These are phyloP conservation scores for Botrytis byssoidea DNA, from an alignment of 2,329 filamentous ascomycete genomes.

Conservation along the genomic window DNA sequence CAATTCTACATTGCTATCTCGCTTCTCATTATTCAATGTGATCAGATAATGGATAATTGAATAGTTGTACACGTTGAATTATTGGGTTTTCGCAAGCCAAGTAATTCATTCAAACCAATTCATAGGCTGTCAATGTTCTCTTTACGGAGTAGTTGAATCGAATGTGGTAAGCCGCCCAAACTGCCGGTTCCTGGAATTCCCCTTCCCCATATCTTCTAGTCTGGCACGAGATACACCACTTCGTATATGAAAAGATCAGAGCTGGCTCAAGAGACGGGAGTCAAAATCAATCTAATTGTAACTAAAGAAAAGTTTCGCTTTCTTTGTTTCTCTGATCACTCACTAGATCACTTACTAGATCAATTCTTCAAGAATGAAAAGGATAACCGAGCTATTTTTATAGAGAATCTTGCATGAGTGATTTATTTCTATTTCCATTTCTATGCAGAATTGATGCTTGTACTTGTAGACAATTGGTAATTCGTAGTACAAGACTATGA, in stretches of 20 bases:
- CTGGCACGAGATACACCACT: neutral
- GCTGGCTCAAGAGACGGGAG: neutral
- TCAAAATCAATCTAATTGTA: neutral
- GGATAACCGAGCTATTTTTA: neutral
- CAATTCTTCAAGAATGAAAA: neutral
- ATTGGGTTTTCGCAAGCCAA: neutral
- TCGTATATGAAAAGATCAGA: neutral
- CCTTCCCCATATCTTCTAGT: neutral
- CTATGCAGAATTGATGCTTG: neutral
- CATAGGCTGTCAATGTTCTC: neutral
- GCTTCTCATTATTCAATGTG: neutral
- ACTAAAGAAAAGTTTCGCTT: neutral
- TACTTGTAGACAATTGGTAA: neutral
- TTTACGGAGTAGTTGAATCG: neutral
- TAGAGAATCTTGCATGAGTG: neutral
- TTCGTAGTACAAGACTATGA: neutral
- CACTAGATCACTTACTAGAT: neutral
- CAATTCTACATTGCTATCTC: neutral
- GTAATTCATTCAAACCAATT: neutral
- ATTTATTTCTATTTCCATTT: neutral
- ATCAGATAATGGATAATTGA: neutral
- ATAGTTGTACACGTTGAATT: neutral
- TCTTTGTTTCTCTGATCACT: neutral
- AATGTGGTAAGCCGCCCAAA: neutral
- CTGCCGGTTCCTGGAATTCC: slow-evolving; percentile 15